Evolutionary conservation across 192 early-diverging fungal species (phyloP), one percentile per base, ranked within the genome.

Genomic region (Fimicolochytrium jonesii): DNA sequence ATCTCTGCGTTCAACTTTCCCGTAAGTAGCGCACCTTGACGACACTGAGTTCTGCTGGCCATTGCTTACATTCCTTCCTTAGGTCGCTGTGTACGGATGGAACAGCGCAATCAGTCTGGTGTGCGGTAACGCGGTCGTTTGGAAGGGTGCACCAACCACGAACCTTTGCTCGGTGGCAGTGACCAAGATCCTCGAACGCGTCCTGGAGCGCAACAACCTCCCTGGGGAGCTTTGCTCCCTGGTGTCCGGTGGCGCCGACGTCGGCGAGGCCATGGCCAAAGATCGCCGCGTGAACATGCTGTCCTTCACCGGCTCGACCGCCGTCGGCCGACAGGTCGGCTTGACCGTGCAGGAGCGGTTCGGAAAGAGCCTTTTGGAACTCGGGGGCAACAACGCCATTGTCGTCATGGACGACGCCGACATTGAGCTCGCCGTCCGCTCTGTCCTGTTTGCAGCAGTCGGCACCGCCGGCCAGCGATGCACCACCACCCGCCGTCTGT

Each of bases 1-100:
- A 92, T 97, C 68, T 91, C 90, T 31, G 93, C 94, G 17, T 97
- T 81, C 68, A 97, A 97, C 77, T 97, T 95, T 76, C 94, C 94
- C 44, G 77, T 71, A 29, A 25, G 15, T 33, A 0, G 9, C 10
- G 7, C 51, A 31, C 25, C 11, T 13, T 17, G 11, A 25, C 1
- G 72, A 64, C 54, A 68, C 70, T 7, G 37, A 7, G 7, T 39
- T 78, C 68, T 62, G 62, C 30, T 29, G 41, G 36, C 28, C 28
- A 28, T 67, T 28, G 15, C 31, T 15, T 3, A 23, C 33, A 53
- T 25, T 20, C 3, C 18, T n/a, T n/a, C n/a, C 6, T 56, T 10
- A 26, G 28, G 83, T 88, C 3, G 89, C 92, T 20, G 90, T 91
- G 45, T 90, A 90, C 68, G 92, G 94, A 13, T 97, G 94, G 94